Base-by-base conservation (phyloP, 805 yeast genomes). In the Zygosaccharomyces pseudorouxii region DNA sequence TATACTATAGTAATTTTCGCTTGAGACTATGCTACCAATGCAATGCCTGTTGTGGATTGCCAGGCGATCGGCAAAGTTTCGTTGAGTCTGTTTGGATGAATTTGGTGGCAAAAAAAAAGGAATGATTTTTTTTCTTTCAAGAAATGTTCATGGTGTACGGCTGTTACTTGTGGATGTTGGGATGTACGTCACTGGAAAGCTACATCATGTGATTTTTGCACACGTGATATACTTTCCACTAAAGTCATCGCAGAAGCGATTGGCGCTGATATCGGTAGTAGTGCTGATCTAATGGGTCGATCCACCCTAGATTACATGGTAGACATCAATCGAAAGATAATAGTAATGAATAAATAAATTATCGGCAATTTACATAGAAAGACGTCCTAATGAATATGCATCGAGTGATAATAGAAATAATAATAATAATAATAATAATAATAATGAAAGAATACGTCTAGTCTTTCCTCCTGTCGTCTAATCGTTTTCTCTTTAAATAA, bases 311-410 rank as follows among this genome's bases (percentile, higher is more conserved):
- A 14, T 16, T 16, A 22, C 5, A 22, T 7, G 23, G 33, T 33
- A 14, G 20, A 33, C 5, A 18, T 16, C 11, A 19, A 33, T 29
- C 36, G 28, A 23, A 16, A 25, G 28, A 41, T n/a, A 41, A 41
- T 41, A 41, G 14, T 41, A 41, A 41, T 41, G 28, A 41, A 41
- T 41, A 41, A 41, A 41, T 41, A 41, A 41, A 41, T 41, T 41
- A 41, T 41, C 36, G 44, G 44, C 44, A 41, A 41, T 41, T 41
- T 41, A 41, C 44, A 41, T 41, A 41, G 44, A 39, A 39, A 41
- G 44, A 28, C 36, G 44, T 41, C 44, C 36, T 29, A 41, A 41
- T 41, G 44, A 29, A 41, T 41, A 41, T 41, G 44, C 44, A 29
- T 41, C 44, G 23, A 39, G 33, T 27, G 20, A 41, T 38, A 38